Conservation (phyloP, 2,329 filamentous ascomycete genomes). For the Cercospora nicotianae region DNA sequence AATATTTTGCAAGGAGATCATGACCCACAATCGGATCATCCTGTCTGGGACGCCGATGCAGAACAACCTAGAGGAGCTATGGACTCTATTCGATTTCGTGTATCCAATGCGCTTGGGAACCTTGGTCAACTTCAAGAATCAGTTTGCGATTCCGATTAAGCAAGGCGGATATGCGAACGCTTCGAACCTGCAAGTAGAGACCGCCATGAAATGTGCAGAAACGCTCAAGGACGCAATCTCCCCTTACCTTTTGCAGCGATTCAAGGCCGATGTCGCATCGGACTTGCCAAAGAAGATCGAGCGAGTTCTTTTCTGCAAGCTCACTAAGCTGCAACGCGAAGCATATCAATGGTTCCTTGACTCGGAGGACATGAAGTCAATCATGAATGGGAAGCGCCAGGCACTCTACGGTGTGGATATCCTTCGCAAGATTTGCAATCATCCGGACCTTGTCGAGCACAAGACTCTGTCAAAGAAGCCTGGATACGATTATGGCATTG, state of each 20-base stretch:
- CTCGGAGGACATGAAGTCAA: conserved; percentile 83
- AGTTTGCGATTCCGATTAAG: conserved; percentile 92
- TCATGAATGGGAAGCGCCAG: conserved; percentile 71
- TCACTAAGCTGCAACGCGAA: conserved; percentile 75
- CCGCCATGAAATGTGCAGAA: conserved; percentile 89
- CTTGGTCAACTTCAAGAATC: conserved; percentile 81
- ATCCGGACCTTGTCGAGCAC: conserved; percentile 82
- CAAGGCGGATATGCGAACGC: conserved; percentile 94
- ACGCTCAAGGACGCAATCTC: conserved; percentile 91
- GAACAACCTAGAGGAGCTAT: conserved; percentile 91
- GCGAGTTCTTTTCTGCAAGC: conserved; percentile 91
- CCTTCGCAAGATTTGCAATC: conserved; percentile 94
- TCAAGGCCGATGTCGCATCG: conserved; percentile 90
- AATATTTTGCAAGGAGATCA: conserved; percentile 89
- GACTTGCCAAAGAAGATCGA: conserved; percentile 95
- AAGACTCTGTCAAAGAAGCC: conserved; percentile 58
- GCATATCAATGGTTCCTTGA: conserved; percentile 78
- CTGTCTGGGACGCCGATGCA: conserved; percentile 96
- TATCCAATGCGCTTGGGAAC: conserved; percentile 95
- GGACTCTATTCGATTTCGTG: conserved; percentile 97
- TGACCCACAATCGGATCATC: conserved; percentile 86
- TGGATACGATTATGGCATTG: conserved; percentile 74
- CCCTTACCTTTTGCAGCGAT: conserved; percentile 85
- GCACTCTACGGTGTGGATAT: conserved; percentile 88
- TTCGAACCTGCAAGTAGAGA: conserved; percentile 89